Evolutionary conservation across 164 flowering plant genomes (phyloP).

Genomic region (Liquidambar formosana): DNA sequence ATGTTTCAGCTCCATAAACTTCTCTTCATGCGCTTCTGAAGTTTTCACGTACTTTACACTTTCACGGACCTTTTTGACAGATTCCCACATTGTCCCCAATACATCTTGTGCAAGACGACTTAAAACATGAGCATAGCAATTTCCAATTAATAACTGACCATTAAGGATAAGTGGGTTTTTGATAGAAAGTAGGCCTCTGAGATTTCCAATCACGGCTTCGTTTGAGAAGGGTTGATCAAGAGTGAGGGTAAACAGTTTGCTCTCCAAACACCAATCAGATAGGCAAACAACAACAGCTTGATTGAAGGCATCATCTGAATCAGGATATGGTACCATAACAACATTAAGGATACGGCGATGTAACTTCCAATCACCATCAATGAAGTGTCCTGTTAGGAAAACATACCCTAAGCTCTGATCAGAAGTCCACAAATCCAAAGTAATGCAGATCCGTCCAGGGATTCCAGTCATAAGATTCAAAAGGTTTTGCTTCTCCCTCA

Average conservation of each 20-base stretch:
- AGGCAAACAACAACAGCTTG: constrained; percentile 63
- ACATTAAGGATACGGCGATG: constrained; percentile 64
- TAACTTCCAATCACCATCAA: constrained; percentile 72
- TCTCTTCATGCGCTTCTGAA: constrained; percentile 50
- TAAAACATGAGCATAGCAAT: constrained; percentile 61
- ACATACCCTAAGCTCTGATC: constrained; percentile 58
- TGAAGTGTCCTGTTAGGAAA: constrained; percentile 67
- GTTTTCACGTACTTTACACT: constrained; percentile 73
- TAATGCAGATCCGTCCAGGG: constrained; percentile 59
- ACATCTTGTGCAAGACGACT: constrained; percentile 64
- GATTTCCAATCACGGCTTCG: constrained; percentile 44
- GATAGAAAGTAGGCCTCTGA: constrained; percentile 54
- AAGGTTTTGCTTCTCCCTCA: constrained; percentile 56
- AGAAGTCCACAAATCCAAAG: constrained; percentile 65
- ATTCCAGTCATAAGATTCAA: constrained; percentile 38
- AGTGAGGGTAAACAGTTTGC: constrained; percentile 57
- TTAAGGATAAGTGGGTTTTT: constrained; percentile 48
- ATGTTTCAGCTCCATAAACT: constrained; percentile 55
- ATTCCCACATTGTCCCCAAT: constrained; percentile 29
- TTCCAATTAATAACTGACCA: constrained; percentile 57
- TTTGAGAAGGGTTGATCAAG: constrained; percentile 44
- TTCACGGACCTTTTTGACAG: constrained; percentile 58
- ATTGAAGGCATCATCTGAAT: constrained; percentile 53
- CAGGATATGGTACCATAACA: constrained; percentile 49
- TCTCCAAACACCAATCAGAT: constrained; percentile 65